A percentile compares a stretch with the other conserved stretches of the same genome.
phyloP scores from a whole-genome alignment of 2,329 filamentous ascomycete genomes.

The Xenoacremonium recifei region DNA sequence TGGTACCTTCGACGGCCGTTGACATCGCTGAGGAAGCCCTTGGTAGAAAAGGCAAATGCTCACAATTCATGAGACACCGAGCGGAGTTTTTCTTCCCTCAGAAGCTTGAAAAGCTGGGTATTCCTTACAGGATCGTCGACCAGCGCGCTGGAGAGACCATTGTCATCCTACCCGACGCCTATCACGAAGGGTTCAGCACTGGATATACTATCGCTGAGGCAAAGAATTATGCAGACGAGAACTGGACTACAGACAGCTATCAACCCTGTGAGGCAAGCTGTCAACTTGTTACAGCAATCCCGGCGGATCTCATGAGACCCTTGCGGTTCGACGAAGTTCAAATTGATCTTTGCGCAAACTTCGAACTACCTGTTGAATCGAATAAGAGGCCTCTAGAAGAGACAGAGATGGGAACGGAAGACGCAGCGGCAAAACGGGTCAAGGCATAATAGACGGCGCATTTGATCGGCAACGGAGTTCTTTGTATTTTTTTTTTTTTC shows the following conservation, averaged over 20 bases:
- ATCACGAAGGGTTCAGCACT: conserved; percentile 41
- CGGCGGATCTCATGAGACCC: conserved; percentile 32
- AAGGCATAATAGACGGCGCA: conserved; percentile 14
- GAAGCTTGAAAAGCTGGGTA: conserved; percentile 36
- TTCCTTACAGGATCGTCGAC: conserved; percentile 37
- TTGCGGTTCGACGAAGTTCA: conserved; percentile 30
- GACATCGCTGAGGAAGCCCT: conserved; percentile 33
- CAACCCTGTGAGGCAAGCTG: conserved; percentile 34
- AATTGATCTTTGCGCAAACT: conserved; percentile 33
- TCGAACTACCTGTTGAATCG: conserved; percentile 6
- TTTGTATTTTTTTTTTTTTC: not conserved
- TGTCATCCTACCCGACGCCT: conserved; percentile 38
- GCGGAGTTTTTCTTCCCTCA: conserved; percentile 41
- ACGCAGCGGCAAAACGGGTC: conserved; percentile 15
- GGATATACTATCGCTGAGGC: conserved; percentile 40
- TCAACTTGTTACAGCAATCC: conserved; percentile 35
- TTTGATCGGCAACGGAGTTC: not conserved
- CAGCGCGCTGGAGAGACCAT: conserved; percentile 39
- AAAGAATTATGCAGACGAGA: conserved; percentile 38
- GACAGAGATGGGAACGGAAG: conserved; percentile 14
- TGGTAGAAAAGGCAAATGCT: conserved; percentile 32
- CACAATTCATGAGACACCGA: conserved; percentile 41
- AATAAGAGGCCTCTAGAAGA: conserved; percentile 8
- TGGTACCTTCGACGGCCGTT: conserved; percentile 35
- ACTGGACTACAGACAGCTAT: conserved; percentile 35